Evolutionary conservation across 306 rosid species (phyloP), one percentile per base, ranked within the genome.

Genomic region (Delonix regia): DNA sequence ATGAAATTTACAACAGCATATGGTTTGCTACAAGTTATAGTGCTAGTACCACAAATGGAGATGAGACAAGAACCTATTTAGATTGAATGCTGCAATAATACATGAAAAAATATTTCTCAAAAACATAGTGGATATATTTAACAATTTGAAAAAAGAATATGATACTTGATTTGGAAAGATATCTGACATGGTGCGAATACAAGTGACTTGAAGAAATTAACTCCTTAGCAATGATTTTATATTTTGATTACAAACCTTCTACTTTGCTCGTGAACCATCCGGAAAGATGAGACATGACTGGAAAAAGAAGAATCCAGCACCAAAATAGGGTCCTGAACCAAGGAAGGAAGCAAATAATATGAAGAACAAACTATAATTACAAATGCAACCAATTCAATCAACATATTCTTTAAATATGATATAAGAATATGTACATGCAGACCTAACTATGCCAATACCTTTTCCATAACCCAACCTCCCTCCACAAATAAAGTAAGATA

Each of bases 391-490:
- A 64, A 27, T 21, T 15, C 28, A 34, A 11, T 25, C 57, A 28
- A 71, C 53, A 60, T 67, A 48, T 2, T 45, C 55, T 61, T 51
- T 38, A 68, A 34, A 39, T 55, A 77, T 14, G 44, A 5, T 41
- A 16, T 42, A n/a, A n/a, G n/a, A n/a, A 5, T 38, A 59, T 69
- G 71, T n/a, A 22, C 30, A n/a, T 49, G 57, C 47, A 67, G 67
- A 78, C 25, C 47, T 39, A 81, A 76, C 36, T 38, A 55, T 62
- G 66, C 55, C 56, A 81, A 81, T 71, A 89, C 99, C 99, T 93
- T 95, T 84, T 95, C 99, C 92, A 93, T 79, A 74, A 85, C 81
- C 99, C 99, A 95, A 81, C 92, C 98, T 76, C 89, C 96, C 86
- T 91, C 87, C 79, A 95, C 91, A 71, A 78, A 79, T 84, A 93